Evolutionary conservation across 202 grass and related monocot genomes (phyloP).

Genomic region (Saccharum hybrid): DNA sequence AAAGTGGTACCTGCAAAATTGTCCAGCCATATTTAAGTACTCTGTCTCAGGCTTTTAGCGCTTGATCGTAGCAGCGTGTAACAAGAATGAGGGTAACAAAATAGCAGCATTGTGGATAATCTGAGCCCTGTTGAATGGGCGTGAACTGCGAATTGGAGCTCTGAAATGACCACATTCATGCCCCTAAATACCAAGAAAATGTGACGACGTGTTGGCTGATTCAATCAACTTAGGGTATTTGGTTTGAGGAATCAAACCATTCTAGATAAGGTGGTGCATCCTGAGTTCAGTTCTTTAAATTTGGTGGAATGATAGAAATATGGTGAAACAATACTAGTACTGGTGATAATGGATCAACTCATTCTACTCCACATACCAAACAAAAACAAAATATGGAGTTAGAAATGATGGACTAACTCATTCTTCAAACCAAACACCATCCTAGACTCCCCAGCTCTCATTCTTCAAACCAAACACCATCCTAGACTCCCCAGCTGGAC

Average conservation of each 20-base stretch:
- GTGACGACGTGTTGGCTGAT: not conserved
- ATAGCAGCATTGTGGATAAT: not conserved
- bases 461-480: not conserved
- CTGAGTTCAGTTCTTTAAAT: not conserved
- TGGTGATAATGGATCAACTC: not conserved
- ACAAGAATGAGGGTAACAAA: not conserved
- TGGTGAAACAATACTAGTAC: not conserved
- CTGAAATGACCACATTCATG: not conserved
- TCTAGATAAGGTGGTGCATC: not conserved
- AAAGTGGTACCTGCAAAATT: constrained; percentile 82
- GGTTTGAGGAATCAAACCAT: not conserved
- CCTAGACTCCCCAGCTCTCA: too few relatives aligned
- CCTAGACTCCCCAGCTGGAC: not conserved
- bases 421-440: not conserved
- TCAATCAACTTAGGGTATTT: not conserved
- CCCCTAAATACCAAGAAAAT: not conserved
- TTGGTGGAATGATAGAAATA: too few relatives aligned
- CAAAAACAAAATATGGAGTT: not conserved
- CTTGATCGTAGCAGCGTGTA: not conserved
- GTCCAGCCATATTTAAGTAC: not conserved
- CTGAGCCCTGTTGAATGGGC: not conserved
- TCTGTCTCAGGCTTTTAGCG: not conserved
- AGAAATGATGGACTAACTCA: too few relatives aligned
- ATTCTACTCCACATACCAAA: not conserved
- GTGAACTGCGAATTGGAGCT: not conserved